Evolutionary conservation across 768 basidiomycete genomes (phyloP).

Genomic region (Lepiota subincarnata): DNA sequence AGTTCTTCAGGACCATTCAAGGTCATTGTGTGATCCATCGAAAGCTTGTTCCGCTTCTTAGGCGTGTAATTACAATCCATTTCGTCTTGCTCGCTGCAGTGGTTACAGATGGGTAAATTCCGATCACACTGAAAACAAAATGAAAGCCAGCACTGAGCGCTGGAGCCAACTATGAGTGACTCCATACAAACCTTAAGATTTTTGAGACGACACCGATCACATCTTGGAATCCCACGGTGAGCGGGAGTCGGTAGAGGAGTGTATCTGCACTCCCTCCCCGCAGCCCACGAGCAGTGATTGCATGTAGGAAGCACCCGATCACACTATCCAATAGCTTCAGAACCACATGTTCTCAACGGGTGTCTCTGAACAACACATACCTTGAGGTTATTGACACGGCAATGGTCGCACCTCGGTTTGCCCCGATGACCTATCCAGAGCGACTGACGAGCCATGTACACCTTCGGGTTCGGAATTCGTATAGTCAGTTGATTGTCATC

Average conservation of each 20-base stretch:
- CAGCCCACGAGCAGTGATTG: slow-evolving; percentile 67
- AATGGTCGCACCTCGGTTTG: slow-evolving; percentile 72
- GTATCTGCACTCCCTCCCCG: slow-evolving; percentile 63
- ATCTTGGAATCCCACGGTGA: slow-evolving; percentile 70
- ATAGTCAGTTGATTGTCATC: slow-evolving; percentile 58
- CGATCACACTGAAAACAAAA: slow-evolving; percentile 54
- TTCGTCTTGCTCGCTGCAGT: slow-evolving; percentile 52
- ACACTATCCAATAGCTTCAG: slow-evolving; percentile 39
- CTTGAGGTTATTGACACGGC: slow-evolving; percentile 68
- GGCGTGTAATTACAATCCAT: slow-evolving; percentile 68
- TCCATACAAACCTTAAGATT: slow-evolving; percentile 55
- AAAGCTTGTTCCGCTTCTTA: slow-evolving; percentile 54
- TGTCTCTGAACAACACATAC: slow-evolving; percentile 32
- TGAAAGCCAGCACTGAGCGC: not conserved
- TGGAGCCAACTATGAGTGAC: not conserved
- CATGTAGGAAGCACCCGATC: slow-evolving; percentile 68
- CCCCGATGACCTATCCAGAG: slow-evolving; percentile 74
- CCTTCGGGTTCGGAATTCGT: slow-evolving; percentile 63
- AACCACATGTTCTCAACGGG: not conserved
- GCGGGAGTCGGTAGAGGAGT: slow-evolving; percentile 73
- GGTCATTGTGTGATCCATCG: slow-evolving; percentile 14
- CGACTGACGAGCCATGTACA: slow-evolving; percentile 65
- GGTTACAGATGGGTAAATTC: slow-evolving; percentile 67
- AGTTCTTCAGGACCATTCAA: slow-evolving; percentile 9
- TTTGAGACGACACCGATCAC: slow-evolving; percentile 62